phyloP scores from a whole-genome alignment of 305 asterid genomes.

The Caryopteris hybrid region DNA sequence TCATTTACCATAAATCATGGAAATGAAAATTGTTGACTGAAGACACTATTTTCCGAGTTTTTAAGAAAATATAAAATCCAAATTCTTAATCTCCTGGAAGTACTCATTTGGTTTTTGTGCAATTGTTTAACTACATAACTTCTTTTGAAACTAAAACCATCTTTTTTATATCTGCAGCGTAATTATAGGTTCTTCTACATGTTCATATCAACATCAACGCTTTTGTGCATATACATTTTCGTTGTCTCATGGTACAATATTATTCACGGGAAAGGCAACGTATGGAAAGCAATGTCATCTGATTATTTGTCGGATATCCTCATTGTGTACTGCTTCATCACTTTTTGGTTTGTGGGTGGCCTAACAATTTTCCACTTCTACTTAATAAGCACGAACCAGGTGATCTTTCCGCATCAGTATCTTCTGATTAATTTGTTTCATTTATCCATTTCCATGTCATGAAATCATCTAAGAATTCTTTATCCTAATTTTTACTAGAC shows the following conservation, averaged over 20 bases:
- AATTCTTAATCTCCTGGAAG: background rate
- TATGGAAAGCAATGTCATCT: constrained; percentile 47
- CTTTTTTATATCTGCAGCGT: constrained; percentile 49
- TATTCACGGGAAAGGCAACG: constrained; percentile 33
- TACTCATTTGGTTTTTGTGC: background rate
- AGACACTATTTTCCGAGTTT: background rate
- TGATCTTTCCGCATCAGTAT: constrained; percentile 21
- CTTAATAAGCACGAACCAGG: constrained; percentile 86
- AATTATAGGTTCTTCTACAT: constrained; percentile 82
- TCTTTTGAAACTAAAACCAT: constrained; percentile 12
- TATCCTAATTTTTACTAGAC: background rate
- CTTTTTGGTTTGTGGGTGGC: constrained; percentile 92
- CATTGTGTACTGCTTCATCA: constrained; percentile 69
- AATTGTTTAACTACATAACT: background rate
- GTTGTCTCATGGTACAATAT: constrained; percentile 62
- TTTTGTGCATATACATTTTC: constrained; percentile 63
- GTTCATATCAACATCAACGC: constrained; percentile 82
- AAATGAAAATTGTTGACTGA: background rate
- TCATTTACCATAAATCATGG: background rate
- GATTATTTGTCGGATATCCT: constrained; percentile 71
- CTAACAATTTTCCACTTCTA: constrained; percentile 72
- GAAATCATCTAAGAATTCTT: background rate
- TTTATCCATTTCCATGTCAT: background rate
- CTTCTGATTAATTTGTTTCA: background rate
- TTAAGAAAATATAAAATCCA: background rate